These are phyloP conservation scores for Ustilago bromivora DNA, from an alignment of 1,284 basidiomycete genomes.

Conservation along the genomic window DNA sequence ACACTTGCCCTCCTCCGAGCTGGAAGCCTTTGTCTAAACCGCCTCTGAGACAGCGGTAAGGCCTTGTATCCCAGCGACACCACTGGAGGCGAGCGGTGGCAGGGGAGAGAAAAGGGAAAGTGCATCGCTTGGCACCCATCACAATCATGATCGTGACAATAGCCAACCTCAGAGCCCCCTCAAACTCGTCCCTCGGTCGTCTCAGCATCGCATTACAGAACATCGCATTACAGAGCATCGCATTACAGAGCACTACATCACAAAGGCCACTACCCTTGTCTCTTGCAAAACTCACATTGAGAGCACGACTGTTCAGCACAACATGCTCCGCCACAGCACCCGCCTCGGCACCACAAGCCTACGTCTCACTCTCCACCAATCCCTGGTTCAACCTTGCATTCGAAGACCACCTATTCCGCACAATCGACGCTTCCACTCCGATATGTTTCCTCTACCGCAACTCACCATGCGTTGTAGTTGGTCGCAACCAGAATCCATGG, in stretches of 20 bases:
- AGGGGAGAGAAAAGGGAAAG: background rate
- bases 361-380: constrained; percentile 83
- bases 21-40: background rate
- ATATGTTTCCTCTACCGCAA: constrained; percentile 91
- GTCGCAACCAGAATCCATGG: constrained; percentile 98
- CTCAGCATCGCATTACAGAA: background rate
- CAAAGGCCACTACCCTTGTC: too few relatives aligned
- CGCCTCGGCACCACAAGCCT: constrained; percentile 71
- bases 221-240: too few relatives aligned
- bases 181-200: background rate
- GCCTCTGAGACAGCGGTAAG: background rate
- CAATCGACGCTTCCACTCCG: constrained; percentile 28
- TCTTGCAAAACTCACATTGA: too few relatives aligned
- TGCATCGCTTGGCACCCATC: background rate
- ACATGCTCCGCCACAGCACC: background rate
- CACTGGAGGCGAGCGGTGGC: background rate
- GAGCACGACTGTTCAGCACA: too few relatives aligned
- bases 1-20: background rate
- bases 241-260: background rate
- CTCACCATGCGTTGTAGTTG: constrained; percentile 89
- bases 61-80: background rate
- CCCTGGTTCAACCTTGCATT: constrained; percentile 93
- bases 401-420: constrained; percentile 75
- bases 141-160: background rate
- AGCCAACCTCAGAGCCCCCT: background rate